These are phyloP conservation scores for Craspedostauros australis DNA, from an alignment of 108 stramenopile species.

Conservation along the genomic window DNA sequence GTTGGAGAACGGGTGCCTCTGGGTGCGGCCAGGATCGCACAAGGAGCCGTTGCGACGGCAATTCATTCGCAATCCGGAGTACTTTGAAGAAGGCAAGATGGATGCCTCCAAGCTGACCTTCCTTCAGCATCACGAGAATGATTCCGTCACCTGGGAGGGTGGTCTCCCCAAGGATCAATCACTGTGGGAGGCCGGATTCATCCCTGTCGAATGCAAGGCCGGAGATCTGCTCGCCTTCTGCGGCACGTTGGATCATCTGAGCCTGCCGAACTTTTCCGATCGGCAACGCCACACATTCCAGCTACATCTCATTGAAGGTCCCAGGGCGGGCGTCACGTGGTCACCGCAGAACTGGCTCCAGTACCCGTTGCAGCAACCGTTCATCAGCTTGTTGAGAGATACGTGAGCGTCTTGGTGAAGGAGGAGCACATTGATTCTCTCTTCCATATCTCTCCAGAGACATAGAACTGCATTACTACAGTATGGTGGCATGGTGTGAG, in stretches of 20 bases:
- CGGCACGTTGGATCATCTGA: constrained; percentile 86
- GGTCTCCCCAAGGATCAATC: constrained; percentile 34
- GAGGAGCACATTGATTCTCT: too few relatives aligned
- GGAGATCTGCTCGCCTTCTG: constrained; percentile 84
- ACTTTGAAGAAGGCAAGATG: constrained; percentile 20
- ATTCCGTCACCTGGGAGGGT: constrained; percentile 61
- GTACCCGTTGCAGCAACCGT: constrained; percentile 52
- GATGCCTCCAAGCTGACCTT: constrained; percentile 38
- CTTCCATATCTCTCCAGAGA: too few relatives aligned
- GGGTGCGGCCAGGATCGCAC: constrained; percentile 87
- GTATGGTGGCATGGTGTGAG: too few relatives aligned
- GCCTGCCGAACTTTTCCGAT: constrained; percentile 69
- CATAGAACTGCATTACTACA: too few relatives aligned
- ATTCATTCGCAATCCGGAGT: constrained; percentile 72
- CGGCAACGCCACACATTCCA: constrained; percentile 86
- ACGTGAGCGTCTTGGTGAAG: not conserved
- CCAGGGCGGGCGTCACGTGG: constrained; percentile 63
- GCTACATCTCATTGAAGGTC: constrained; percentile 85
- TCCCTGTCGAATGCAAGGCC: constrained; percentile 80
- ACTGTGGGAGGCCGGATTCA: constrained; percentile 61
- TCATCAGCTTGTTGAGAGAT: constrained; percentile 29
- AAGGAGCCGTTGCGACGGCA: constrained; percentile 63
- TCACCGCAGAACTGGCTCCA: constrained; percentile 88
- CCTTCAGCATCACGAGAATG: constrained; percentile 15
- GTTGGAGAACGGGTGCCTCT: constrained; percentile 89